Conservation (phyloP, 306 rosid species). For the Glycyrrhiza uralensis region DNA sequence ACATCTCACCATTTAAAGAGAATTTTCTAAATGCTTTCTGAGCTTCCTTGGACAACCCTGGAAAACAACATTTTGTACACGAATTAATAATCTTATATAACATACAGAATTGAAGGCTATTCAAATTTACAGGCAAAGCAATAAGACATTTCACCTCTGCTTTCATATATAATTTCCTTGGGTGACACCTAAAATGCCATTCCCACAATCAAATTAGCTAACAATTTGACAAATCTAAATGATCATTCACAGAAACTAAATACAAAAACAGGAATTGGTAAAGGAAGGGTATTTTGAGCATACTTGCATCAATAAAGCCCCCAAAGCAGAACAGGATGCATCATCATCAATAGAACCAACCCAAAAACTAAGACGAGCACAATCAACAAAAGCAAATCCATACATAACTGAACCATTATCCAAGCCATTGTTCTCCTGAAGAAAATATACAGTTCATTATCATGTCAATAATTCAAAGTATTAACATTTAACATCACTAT, state of each 20-base stretch:
- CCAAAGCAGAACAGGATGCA: slow-evolving; percentile 81
- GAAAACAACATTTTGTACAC: slow-evolving; percentile 17
- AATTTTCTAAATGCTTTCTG: slow-evolving; percentile 76
- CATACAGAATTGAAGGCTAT: slow-evolving; percentile 10
- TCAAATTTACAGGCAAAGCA: slow-evolving; percentile 8
- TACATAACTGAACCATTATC: slow-evolving; percentile 62
- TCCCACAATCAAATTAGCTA: slow-evolving; percentile 28
- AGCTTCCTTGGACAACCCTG: slow-evolving; percentile 81
- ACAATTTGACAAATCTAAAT: slow-evolving; percentile 12
- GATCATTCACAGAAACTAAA: slow-evolving; percentile 9
- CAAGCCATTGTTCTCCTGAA: slow-evolving; percentile 48
- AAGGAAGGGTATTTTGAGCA: slow-evolving; percentile 28
- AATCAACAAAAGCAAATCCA: slow-evolving; percentile 94
- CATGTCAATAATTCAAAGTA: slow-evolving; percentile 5
- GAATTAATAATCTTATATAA: slow-evolving; percentile 12
- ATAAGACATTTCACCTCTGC: slow-evolving; percentile 56
- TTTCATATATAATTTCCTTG: slow-evolving; percentile 77
- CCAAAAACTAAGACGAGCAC: slow-evolving; percentile 90
- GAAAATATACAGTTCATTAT: slow-evolving; percentile 19
- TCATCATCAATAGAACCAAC: slow-evolving; percentile 81
- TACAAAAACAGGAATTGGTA: slow-evolving; percentile 8
- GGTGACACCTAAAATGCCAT: slow-evolving; percentile 79
- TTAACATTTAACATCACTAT: slow-evolving; percentile 5
- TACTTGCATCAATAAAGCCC: slow-evolving; percentile 91
- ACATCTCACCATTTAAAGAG: slow-evolving; percentile 61